Evolutionary conservation across 441 rosid genomes (phyloP).

Genomic region (Gossypium davidsonii): DNA sequence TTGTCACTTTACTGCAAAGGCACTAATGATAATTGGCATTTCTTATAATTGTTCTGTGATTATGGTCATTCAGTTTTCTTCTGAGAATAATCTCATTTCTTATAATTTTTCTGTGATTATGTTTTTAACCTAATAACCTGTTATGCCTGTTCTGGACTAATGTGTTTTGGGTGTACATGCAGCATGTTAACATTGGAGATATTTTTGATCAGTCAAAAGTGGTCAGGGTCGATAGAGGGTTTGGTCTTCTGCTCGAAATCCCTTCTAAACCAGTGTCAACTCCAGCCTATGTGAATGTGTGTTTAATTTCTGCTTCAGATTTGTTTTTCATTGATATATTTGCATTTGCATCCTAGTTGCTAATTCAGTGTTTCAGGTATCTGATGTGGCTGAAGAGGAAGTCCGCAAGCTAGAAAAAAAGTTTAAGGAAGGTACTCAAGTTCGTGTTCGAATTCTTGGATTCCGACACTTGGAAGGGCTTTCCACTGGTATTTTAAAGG

Average conservation of each 20-base stretch:
- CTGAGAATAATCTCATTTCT: neutral
- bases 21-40: neutral
- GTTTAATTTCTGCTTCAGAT: conserved; percentile 24
- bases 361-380: conserved; percentile 43
- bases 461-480: conserved; percentile 88
- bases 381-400: conserved; percentile 84
- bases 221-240: conserved; percentile 74
- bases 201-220: conserved; percentile 80
- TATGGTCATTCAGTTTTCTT: neutral
- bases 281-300: conserved; percentile 82
- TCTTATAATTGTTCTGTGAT: neutral
- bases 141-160: neutral
- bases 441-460: conserved; percentile 86
- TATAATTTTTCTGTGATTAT: neutral
- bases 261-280: conserved; percentile 61
- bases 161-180: conserved; percentile 25
- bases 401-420: conserved; percentile 72
- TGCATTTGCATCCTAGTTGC: conserved; percentile 16
- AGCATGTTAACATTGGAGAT: conserved; percentile 71
- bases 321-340: conserved; percentile 9
- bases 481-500: conserved; percentile 87
- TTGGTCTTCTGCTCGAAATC: conserved; percentile 86
- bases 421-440: conserved; percentile 65
- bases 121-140: neutral
- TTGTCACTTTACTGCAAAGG: neutral